Base-by-base conservation (phyloP, 768 basidiomycete genomes). In the Russula sp. region DNA sequence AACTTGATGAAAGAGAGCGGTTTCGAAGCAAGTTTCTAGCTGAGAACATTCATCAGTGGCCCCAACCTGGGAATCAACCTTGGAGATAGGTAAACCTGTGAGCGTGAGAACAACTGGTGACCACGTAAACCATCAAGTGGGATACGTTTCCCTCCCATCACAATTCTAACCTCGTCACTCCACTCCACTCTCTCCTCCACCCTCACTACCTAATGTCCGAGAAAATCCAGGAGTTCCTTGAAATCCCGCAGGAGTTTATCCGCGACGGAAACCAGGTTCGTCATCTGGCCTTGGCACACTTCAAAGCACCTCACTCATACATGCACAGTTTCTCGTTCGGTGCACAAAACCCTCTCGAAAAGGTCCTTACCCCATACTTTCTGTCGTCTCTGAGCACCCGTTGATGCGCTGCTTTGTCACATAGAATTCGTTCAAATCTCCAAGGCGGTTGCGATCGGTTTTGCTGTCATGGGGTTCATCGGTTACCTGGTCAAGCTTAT, bases 381-480 rank as follows among this genome's bases (percentile, higher is more conserved):
- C 27, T 59, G 13, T 55, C 48, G 18, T 9, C 2, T 59, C 57
- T 44, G 11, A 50, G 27, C 13, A 18, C 37, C 20, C 1, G 42
- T 40, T 64, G 7, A 64, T 40, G 20, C 49, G 59, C 61, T 59
- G 35, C 27, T 18, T 44, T 65, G 13, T 53, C 55, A 37, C 66
- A 20, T 74, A 99, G 97, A 99, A 75, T 99, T 95, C 76, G 69
- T 84, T 47, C 93, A 96, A 73, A 95, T 99, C 68, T 98, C 88
- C 79, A 89, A 87, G 74, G 97, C 97, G 39, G 94, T 99, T 59
- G 94, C 94, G 2, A 87, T 98, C 65, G 97, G 97, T 14, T 99
- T 99, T 72, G 93, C 88, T 55, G 91, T 99, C 68, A 98, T 98
- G 95, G 97, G 97, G 16, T 96, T 98, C 82, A 94, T 99, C 74